These are phyloP conservation scores for Podila epigama DNA, from an alignment of 192 early-diverging fungal genomes.

Conservation along the genomic window DNA sequence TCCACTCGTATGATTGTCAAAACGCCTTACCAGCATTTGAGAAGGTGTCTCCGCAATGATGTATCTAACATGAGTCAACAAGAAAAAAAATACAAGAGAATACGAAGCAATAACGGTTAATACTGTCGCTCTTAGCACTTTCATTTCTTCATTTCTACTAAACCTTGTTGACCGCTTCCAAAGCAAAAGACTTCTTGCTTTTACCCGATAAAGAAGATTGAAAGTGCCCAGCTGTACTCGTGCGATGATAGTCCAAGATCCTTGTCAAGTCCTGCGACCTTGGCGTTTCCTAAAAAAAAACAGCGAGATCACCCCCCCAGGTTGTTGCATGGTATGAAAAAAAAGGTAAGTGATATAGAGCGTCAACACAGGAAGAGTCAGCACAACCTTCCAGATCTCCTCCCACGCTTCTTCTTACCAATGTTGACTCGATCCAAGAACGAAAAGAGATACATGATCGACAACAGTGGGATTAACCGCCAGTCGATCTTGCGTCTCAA, in stretches of 20 bases:
- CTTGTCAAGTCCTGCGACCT: slow-evolving; percentile 54
- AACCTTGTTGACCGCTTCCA: too few relatives aligned
- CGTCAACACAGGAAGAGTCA: not conserved
- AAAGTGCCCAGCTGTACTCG: slow-evolving; percentile 65
- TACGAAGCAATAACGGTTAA: too few relatives aligned
- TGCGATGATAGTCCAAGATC: slow-evolving; percentile 53
- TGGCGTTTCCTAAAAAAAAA: slow-evolving; percentile 67
- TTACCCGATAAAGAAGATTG: slow-evolving; percentile 70
- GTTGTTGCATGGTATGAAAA: not conserved
- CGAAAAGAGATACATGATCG: slow-evolving; percentile 71
- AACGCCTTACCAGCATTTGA: not conserved
- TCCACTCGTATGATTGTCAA: not conserved
- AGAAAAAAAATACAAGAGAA: not conserved
- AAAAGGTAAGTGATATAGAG: not conserved
- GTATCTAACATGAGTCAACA: slow-evolving; percentile 3
- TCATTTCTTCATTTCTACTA: not conserved
- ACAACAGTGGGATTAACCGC: slow-evolving; percentile 68
- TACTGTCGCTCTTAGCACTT: not conserved
- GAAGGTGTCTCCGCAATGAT: slow-evolving; percentile 3
- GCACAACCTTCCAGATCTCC: not conserved
- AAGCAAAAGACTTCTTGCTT: not conserved
- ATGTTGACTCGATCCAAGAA: slow-evolving; percentile 80
- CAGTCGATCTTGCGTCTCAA: slow-evolving; percentile 68
- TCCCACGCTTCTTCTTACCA: slow-evolving; percentile 25
- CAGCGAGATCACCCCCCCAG: too few relatives aligned